Evolutionary conservation across 495 filamentous ascomycete genomes (phyloP), one percentile per base, ranked within the genome.

Genomic region (Elaphomyces granulatus): DNA sequence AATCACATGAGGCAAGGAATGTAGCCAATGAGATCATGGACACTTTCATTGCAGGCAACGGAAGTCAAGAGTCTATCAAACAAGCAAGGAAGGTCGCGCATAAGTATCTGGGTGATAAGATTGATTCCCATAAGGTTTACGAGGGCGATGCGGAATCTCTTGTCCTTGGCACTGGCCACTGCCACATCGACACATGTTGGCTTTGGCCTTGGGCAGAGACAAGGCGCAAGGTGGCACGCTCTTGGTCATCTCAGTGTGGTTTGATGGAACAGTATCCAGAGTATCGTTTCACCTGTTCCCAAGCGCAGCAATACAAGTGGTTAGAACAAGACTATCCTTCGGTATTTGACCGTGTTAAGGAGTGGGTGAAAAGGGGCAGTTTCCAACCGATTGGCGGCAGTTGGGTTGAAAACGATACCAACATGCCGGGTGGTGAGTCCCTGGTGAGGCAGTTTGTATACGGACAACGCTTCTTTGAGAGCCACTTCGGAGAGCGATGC

Each of bases 171-270:
- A 87, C 94, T 43, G 90, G 90, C 2, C 81, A 98, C 61, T 98
- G 90, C 48, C 90, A 98, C 54, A 98, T 98, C 47, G 90, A 92
- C 61, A 87, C 83, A 18, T 94, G 87, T 59, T 98, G 90, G 90
- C 66, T 98, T 8, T 98, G 90, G 90, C 90, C 90, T 2, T 96
- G 81, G 71, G 90, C 85, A n/a, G 90, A 98, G 67, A 98, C 90
- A 1, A 95, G 94, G 57, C 80, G 90, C 43, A 98, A 98, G 65
- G 79, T 95, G 4, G 90, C 84, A 17, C 76, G 90, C 15, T 95
- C 88, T 1, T 98, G 90, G 88, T 83, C 86, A 2, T 94, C 83
- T 53, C 90, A 98, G 54, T 94, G 87, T 54, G 78, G 88, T 50
- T 63, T 98, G 33, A 80, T 98, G 64, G 90, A 98, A 23, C 75